Evolutionary conservation across 177 flowering plant species (phyloP).

Genomic region (Vitis hybrid): DNA sequence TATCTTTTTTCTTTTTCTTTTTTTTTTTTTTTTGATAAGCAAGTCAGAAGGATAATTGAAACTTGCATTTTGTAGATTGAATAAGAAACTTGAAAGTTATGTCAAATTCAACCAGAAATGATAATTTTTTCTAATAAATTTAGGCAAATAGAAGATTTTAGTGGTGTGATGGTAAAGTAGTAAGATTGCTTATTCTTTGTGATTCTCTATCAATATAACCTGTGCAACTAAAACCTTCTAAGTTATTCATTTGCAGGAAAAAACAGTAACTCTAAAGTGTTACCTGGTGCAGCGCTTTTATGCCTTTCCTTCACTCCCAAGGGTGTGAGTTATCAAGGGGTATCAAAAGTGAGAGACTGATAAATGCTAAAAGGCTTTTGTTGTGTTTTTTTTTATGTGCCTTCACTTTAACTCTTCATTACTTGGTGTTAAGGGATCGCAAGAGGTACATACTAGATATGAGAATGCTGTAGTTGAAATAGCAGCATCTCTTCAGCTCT

Average conservation of each 20-base stretch:
- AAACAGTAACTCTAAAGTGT: constrained; percentile 33
- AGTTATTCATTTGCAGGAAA: constrained; percentile 42
- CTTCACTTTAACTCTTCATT: constrained; percentile 8
- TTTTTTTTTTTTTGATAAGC: neutral
- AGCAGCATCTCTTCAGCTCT: constrained; percentile 73
- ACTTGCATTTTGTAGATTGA: no score
- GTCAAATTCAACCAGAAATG: neutral
- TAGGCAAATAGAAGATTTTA: neutral
- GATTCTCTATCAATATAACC: neutral
- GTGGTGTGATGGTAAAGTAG: no score
- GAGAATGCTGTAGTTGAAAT: constrained; percentile 61
- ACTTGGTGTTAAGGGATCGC: constrained; percentile 35
- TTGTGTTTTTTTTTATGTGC: neutral
- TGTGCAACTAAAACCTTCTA: neutral
- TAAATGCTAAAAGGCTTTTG: neutral
- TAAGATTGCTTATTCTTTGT: neutral
- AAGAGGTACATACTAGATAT: constrained; percentile 46
- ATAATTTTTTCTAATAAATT: neutral
- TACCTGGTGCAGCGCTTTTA: constrained; percentile 89
- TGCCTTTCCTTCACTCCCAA: constrained; percentile 53
- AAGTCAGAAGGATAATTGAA: neutral
- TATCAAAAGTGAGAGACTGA: constrained; percentile 35
- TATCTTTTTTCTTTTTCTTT: neutral
- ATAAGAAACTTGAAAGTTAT: neutral
- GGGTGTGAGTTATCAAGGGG: constrained; percentile 30